Base-by-base conservation (phyloP, 2,329 filamentous ascomycete species). In the Penicillium corylophilum region DNA sequence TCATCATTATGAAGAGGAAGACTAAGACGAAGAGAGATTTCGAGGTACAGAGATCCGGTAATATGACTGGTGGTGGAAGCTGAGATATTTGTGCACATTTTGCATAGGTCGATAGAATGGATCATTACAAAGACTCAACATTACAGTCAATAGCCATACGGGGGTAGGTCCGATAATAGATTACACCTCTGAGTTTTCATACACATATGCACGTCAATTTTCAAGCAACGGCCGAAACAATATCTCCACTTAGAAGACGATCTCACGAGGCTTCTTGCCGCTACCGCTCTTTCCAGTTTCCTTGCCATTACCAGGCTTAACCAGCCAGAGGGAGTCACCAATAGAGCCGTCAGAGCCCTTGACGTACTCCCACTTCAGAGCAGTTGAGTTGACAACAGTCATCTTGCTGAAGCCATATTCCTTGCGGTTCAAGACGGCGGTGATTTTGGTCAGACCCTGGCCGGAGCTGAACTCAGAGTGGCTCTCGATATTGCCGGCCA, bases 401-500 rank as follows among this genome's bases (percentile, higher is more conserved):
- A 79, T 53, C 64, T 75, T 79, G 64, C 70, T 77, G 59, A 80
- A 78, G 6, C 79, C 78, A 51, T 75, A 81, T 56, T 80, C 68
- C 36, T 65, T 60, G 48, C 68, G 68, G 61, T 81, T 75, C 22
- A 81, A 67, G 0, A 75, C 64, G 16, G 70, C 71, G 5, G 78
- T 80, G 38, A 77, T 74, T 51, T 73, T 67, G n/a, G 73, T 61
- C 8, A 68, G 20, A 0, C 55, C 55, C 61, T 76, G 53, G 23
- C 66, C 68, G 3, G 52, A 52, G 44, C 60, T 59, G 13, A 80
- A 62, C 2, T 66, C 70, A 54, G 68, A 74, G 65, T 81, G 78
- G 51, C 72, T 76, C 57, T 80, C 78, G 39, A 80, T 73, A 54
- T 80, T 80, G 20, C 79, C 78, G 3, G 79, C 79, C 70, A 77